Percentiles rank a stretch among this genome's conserved stretches.
Evolutionary conservation across 768 basidiomycete genomes (phyloP).

Genomic region (Suillus tomentosus): DNA sequence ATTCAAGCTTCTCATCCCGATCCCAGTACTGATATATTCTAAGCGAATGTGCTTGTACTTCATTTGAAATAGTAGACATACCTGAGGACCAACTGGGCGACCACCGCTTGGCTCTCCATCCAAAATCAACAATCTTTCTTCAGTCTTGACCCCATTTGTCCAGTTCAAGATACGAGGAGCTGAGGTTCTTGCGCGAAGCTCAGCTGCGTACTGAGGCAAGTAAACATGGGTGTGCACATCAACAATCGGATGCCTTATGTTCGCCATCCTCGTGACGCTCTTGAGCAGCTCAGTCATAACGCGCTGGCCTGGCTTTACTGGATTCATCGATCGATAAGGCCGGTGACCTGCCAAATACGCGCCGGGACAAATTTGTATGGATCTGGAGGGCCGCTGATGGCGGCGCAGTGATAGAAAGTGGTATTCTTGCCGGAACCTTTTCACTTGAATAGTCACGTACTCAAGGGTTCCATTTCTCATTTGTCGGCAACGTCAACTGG

Average conservation of each 20-base stretch:
- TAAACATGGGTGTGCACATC: conserved; percentile 90
- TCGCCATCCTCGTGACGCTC: conserved; percentile 16
- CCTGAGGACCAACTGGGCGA: conserved; percentile 78
- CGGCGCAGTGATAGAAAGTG: neutral
- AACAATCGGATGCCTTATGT: conserved; percentile 48
- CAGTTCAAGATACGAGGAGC: conserved; percentile 69
- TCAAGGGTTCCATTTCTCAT: neutral
- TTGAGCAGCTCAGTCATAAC: conserved; percentile 29
- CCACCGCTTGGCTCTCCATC: conserved; percentile 81
- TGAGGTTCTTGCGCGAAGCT: conserved; percentile 62
- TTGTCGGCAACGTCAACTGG: neutral
- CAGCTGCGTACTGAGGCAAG: conserved; percentile 72
- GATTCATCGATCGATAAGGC: conserved; percentile 29
- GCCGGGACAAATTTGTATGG: conserved; percentile 8
- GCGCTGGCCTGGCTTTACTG: conserved; percentile 20
- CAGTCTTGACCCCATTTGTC: conserved; percentile 39
- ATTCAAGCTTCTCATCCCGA: conserved; percentile 70
- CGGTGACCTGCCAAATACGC: neutral
- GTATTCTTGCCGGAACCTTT: neutral
- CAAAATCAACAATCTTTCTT: conserved; percentile 76
- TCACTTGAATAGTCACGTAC: conserved; percentile 1
- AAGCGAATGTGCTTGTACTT: neutral
- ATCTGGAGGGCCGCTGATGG: neutral
- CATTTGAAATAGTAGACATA: conserved; percentile 21
- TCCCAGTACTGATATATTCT: conserved; percentile 65